A percentile compares a stretch with the other conserved stretches of the same genome.
Conservation (phyloP, 768 basidiomycete genomes). For the Mycena vulgaris region DNA sequence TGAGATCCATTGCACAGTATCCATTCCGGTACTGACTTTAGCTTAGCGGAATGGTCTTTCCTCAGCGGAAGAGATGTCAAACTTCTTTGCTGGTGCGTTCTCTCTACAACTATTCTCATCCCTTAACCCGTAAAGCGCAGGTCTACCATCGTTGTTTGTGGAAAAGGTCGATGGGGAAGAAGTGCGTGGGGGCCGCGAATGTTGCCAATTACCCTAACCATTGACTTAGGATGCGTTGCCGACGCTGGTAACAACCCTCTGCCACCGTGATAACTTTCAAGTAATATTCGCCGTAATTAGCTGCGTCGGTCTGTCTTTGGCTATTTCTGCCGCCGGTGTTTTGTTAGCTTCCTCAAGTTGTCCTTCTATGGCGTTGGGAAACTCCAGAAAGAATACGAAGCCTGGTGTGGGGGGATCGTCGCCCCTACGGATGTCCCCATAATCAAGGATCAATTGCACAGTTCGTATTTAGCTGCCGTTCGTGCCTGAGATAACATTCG, state of each 20-base stretch:
- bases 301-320: conserved; percentile 85
- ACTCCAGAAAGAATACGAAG: conserved; percentile 76
- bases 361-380: conserved; percentile 81
- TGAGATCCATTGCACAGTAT: conserved; percentile 28
- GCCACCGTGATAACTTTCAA: not conserved
- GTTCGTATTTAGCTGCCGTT: conserved; percentile 45
- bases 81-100: conserved; percentile 70
- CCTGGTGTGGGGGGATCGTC: conserved; percentile 70
- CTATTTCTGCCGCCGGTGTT: conserved; percentile 85
- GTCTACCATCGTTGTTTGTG: conserved; percentile 70
- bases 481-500: not conserved
- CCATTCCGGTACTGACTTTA: conserved; percentile 4
- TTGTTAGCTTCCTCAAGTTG: conserved; percentile 80
- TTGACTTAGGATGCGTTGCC: conserved; percentile 47
- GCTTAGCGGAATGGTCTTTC: conserved; percentile 64
- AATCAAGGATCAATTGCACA: conserved; percentile 68
- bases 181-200: conserved; percentile 46
- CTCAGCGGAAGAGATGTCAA: conserved; percentile 72
- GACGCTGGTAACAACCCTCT: conserved; percentile 45
- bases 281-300: conserved; percentile 52
- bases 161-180: conserved; percentile 71
- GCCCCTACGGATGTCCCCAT: conserved; percentile 59
- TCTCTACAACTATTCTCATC: not conserved
- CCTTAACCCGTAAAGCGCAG: conserved; percentile 48
- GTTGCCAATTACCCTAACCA: conserved; percentile 9